Percentiles rank a stretch among this genome's conserved stretches.
phyloP scores from a whole-genome alignment of 2,329 filamentous ascomycete species.

The Trichoderma arundinaceum region DNA sequence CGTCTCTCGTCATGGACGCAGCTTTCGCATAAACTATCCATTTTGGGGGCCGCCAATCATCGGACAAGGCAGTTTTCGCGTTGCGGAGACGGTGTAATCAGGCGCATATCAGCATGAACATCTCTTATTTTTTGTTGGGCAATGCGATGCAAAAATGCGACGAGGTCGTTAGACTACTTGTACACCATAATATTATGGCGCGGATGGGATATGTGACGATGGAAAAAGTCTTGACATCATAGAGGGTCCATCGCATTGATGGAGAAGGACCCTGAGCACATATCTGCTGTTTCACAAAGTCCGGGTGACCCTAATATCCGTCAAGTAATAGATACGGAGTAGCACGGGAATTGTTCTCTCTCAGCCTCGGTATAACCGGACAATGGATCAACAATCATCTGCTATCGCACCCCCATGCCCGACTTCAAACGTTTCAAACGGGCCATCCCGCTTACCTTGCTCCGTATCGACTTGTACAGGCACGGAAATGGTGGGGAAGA shows the following conservation, averaged over 20 bases:
- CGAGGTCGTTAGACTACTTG: too few relatives aligned
- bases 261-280: slow-evolving; percentile 7
- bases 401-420: slow-evolving; percentile 18
- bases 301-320: background rate
- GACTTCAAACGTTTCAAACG: slow-evolving; percentile 28
- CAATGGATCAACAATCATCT: slow-evolving; percentile 12
- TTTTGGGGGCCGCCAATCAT: background rate
- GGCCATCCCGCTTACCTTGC: slow-evolving; percentile 18
- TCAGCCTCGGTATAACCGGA: slow-evolving; percentile 16
- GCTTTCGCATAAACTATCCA: background rate
- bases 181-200: background rate
- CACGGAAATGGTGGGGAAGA: slow-evolving; percentile 6
- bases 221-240: slow-evolving; percentile 1
- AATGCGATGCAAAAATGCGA: slow-evolving; percentile 5
- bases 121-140: background rate
- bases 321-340: background rate
- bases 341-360: background rate
- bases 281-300: slow-evolving; percentile 20
- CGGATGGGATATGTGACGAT: background rate
- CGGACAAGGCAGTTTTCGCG: background rate
- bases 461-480: background rate
- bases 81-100: slow-evolving; percentile 5
- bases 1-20: background rate
- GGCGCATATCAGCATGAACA: background rate
- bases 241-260: slow-evolving; percentile 7